Evolutionary conservation across 1,284 basidiomycete genomes (phyloP), one percentile per base, ranked within the genome.

Genomic region (Malassezia psittaci): DNA sequence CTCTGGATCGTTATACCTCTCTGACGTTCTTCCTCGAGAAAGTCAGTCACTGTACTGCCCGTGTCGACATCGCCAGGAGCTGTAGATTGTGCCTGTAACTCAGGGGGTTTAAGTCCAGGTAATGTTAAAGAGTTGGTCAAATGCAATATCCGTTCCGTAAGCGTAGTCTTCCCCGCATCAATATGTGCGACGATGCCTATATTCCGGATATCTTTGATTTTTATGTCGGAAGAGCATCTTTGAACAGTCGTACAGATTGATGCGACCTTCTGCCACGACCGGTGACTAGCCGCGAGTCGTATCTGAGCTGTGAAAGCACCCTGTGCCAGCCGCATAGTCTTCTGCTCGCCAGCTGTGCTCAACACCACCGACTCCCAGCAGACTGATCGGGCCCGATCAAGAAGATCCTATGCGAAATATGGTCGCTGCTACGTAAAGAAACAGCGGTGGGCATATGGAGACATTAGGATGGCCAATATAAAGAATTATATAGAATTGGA

Each of bases 1-100:
- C 86, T 87, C 68, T 91, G 88, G 58, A 91, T 89, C 1, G 89
- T 91, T 61, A 91, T 91, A 5, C 88, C 88, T 46, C 88, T 79
- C 74, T 89, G 87, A 46, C 88, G 80, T 75, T 91, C 88, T 2
- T 87, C 86, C 12, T 88, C 88, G 11, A 91, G 78, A 64, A 90
- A 91, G 72, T 91, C 88, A 1, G 89, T 91, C 1, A 85, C 89
- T 0, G 88, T 91, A 61, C 86, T 89, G 12, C 89, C 88, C 0
- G 84, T 85, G 69, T 91, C 88, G 13, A 91, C 88, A 8, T 88
- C 84, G 8, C 88, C 88, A 3, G 86, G 70, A 11, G 66, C 21
- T 2, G 60, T 44, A 15, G 47, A 46, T 12, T 38, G 6, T 18
- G 50, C 35, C 12, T 33, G 19, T n/a, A 11, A 1, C 21, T 12